Evolutionary conservation across 2,329 filamentous ascomycete species (phyloP), one percentile per base, ranked within the genome.

Genomic region (Hypocreales sp.): DNA sequence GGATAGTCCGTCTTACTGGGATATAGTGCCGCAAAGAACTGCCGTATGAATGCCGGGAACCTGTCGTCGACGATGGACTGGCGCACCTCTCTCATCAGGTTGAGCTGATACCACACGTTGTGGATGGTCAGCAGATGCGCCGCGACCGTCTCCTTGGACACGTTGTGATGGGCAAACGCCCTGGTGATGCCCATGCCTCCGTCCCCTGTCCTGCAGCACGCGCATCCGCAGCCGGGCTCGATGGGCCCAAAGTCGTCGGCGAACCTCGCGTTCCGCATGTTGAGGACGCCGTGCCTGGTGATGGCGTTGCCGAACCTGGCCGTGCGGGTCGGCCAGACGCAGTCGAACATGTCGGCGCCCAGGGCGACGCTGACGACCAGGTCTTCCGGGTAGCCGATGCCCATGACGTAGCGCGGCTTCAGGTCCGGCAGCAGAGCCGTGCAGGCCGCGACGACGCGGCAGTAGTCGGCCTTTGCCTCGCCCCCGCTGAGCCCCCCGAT

Each of bases 361-460:
- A 98, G 65, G 2, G 90, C 90, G 4, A 94, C 76, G 28, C 83
- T 92, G 21, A 98, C 86, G 2, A 98, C 71, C 30, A 98, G 62
- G 46, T 98, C 90, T 56, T 95, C 90, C 2, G 90, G 90, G 51
- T 94, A 98, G 9, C 90, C 84, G 40, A 98, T 90, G 12, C 90
- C 90, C 92, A 98, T 98, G 31, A 98, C 87, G 55, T 98, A 98
- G 48, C 90, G 70, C n/a, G 90, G 90, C 55, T 98, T 98, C 35
- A 80, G 61, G 31, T 87, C 78, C 0, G 92, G 92, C 12, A 98
- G 63, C 32, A 93, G 53, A 18, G 63, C 68, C 2, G 90, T 95
- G 50, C 90, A 95, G 2, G 82, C 75, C 32, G 74, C 67, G 15
- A 95, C 86, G 14, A 94, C 90, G 44, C 73, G 72, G 55, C 90